Evolutionary conservation across 805 yeast genomes (phyloP), one percentile per base, ranked within the genome.

Genomic region (Cyberlindnera euphorbiae): DNA sequence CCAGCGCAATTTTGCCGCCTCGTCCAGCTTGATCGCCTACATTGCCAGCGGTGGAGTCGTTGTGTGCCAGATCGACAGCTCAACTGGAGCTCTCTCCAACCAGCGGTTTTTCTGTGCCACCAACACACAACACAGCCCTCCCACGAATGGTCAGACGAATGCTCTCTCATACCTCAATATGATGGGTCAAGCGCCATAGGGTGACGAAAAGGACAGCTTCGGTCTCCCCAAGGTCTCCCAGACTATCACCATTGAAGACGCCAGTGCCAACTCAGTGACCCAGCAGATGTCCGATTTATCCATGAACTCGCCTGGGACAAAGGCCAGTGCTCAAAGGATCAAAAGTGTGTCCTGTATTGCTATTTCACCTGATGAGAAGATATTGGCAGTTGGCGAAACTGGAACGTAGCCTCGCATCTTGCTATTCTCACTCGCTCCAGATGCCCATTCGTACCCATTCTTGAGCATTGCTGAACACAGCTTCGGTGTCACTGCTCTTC

Each of bases 371-470:
- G 72, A 75, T 50, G 66, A 63, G 26, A 64, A 57, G 30, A 46
- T 75, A 5, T 53, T 82, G 17, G 87, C 87, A 0, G 74, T 80
- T 12, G 90, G 90, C 3, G 90, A 82, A 50, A 55, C 69, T 0
- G 89, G 89, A 0, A 78, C 77, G 42, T 75, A 70, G 44, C 90
- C 90, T 1, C 62, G 88, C 14, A 66, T 82, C 2, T 56, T 79
- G 15, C 46, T 81, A 11, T 81, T 69, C 49, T 77, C 84, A 3
- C 56, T 78, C 12, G 78, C 79, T 0, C 63, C 69, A 12, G 68
- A 68, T 42, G 64, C 75, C 31, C 49, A 62, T 10, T 49, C 59
- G 5, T 56, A 51, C n/a, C 84, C 86, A 1, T 54, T 78, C 6
- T 71, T 73, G 8, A 61, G 70, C 12, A 67, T 79, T 1, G 58